phyloP scores from a whole-genome alignment of 352 stramenopile genomes.

The Saprolegnia parasitica region DNA sequence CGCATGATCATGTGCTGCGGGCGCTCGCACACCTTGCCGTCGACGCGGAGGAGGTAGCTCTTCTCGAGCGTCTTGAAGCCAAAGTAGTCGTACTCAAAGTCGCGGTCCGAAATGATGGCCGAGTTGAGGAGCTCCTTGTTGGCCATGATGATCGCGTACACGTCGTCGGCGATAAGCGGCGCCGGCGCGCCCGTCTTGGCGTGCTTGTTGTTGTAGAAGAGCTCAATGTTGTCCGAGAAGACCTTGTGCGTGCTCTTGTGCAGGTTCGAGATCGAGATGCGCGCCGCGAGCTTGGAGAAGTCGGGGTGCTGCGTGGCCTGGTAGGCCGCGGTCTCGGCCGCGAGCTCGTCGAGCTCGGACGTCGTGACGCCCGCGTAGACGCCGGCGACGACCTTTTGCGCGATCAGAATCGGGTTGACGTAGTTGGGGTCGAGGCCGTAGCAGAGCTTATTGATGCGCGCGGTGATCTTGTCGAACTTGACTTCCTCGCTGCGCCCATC shows the following conservation, averaged over 20 bases:
- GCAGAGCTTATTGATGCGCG: constrained; percentile 97
- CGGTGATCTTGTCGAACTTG: constrained; percentile 98
- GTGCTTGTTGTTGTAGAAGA: constrained; percentile 94
- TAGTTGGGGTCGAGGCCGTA: constrained; percentile 97
- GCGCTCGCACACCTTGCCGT: constrained; percentile 94
- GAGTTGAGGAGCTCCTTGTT: constrained; percentile 95
- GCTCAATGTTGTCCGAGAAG: constrained; percentile 93
- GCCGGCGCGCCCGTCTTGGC: constrained; percentile 92
- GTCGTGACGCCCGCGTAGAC: constrained; percentile 98
- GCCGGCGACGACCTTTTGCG: constrained; percentile 98
- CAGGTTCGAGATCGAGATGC: constrained; percentile 98
- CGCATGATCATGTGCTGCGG: constrained; percentile 99
- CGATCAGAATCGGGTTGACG: constrained; percentile 95
- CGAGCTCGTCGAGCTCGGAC: constrained; percentile 97
- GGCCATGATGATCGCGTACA: constrained; percentile 94
- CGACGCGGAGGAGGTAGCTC: constrained; percentile 94
- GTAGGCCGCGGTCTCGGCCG: constrained; percentile 96
- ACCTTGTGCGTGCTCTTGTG: constrained; percentile 98
- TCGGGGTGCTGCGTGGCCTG: constrained; percentile 97
- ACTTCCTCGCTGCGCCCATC: constrained; percentile 90
- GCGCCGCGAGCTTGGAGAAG: constrained; percentile 96
- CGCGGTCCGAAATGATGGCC: constrained; percentile 95
- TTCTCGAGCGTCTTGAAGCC: constrained; percentile 99
- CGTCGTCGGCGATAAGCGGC: constrained; percentile 91
- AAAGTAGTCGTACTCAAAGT: constrained; percentile 99